phyloP scores from a whole-genome alignment of 2,329 filamentous ascomycete genomes.

The Cordyceps tenuipes region DNA sequence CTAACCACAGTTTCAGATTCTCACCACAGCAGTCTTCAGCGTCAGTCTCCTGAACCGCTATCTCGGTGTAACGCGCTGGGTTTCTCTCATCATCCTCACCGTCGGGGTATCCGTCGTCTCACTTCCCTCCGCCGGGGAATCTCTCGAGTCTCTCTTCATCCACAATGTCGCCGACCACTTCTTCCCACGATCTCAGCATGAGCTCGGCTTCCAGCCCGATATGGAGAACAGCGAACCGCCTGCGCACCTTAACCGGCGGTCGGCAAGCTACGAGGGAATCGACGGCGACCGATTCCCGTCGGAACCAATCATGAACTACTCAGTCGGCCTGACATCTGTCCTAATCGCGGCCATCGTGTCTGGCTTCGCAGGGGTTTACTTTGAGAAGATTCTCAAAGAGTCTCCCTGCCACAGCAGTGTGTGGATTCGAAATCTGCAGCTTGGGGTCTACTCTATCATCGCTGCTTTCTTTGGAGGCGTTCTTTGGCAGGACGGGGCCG shows the following conservation, averaged over 20 bases:
- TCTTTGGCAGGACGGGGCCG: constrained; percentile 75
- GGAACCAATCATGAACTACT: constrained; percentile 59
- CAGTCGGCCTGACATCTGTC: constrained; percentile 70
- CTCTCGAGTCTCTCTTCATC: constrained; percentile 50
- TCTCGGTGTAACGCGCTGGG: constrained; percentile 68
- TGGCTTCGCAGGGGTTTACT: constrained; percentile 76
- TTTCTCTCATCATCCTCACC: constrained; percentile 69
- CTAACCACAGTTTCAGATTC: constrained; percentile 44
- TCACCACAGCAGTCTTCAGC: constrained; percentile 82
- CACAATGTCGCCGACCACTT: constrained; percentile 58
- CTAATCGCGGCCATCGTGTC: constrained; percentile 71
- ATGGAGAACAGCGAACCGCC: constrained; percentile 23
- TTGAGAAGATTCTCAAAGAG: constrained; percentile 87
- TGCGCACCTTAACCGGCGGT: constrained; percentile 48
- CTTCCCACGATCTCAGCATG: constrained; percentile 72
- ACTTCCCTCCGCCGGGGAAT: constrained; percentile 53
- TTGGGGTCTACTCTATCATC: constrained; percentile 90
- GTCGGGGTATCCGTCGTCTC: constrained; percentile 80
- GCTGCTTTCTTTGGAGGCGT: constrained; percentile 82
- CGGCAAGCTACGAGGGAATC: constrained; percentile 87
- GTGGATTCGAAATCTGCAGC: constrained; percentile 91
- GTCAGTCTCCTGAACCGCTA: constrained; percentile 65
- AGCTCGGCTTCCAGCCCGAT: constrained; percentile 50
- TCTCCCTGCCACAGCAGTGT: constrained; percentile 67
- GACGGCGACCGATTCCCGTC: constrained; percentile 46